Evolutionary conservation across 2,329 filamentous ascomycete species (phyloP).

Genomic region (Blastomyces percursus): DNA sequence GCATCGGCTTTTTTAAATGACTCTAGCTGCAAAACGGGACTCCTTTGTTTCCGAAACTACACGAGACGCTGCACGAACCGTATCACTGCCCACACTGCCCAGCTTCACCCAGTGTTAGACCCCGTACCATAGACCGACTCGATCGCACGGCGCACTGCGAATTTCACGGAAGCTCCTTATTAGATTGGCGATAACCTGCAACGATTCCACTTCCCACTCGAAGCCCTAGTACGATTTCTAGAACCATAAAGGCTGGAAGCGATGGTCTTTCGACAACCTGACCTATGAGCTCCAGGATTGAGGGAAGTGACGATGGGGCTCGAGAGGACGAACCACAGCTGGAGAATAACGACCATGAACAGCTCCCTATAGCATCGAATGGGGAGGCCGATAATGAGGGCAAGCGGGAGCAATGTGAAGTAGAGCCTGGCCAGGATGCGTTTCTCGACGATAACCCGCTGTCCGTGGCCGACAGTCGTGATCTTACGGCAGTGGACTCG

Average conservation of each 20-base stretch:
- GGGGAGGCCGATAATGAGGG: slow-evolving; percentile 6
- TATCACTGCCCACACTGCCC: not conserved
- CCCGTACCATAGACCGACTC: not conserved
- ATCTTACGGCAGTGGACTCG: slow-evolving; percentile 10
- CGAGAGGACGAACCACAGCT: slow-evolving; percentile 43
- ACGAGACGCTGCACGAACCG: not conserved
- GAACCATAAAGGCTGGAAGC: slow-evolving; percentile 27
- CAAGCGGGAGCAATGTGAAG: slow-evolving; percentile 14
- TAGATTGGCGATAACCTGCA: not conserved
- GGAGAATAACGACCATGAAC: slow-evolving; percentile 30
- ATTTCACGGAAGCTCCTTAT: not conserved
- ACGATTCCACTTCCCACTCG: not conserved
- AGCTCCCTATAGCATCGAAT: not conserved
- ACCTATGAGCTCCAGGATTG: slow-evolving; percentile 60
- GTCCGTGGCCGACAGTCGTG: slow-evolving; percentile 19
- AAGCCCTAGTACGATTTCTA: not conserved
- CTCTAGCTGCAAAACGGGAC: not conserved
- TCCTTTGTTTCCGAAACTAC: not conserved
- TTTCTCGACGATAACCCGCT: slow-evolving; percentile 20
- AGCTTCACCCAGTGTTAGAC: not conserved
- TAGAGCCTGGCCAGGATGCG: slow-evolving; percentile 8
- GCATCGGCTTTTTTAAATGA: not conserved
- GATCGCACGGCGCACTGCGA: not conserved
- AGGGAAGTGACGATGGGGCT: slow-evolving; percentile 51
- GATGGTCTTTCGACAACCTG: slow-evolving; percentile 42